Evolutionary conservation across 2,329 filamentous ascomycete genomes (phyloP), one percentile per base, ranked within the genome.

Genomic region (Celoporthe dispersa): DNA sequence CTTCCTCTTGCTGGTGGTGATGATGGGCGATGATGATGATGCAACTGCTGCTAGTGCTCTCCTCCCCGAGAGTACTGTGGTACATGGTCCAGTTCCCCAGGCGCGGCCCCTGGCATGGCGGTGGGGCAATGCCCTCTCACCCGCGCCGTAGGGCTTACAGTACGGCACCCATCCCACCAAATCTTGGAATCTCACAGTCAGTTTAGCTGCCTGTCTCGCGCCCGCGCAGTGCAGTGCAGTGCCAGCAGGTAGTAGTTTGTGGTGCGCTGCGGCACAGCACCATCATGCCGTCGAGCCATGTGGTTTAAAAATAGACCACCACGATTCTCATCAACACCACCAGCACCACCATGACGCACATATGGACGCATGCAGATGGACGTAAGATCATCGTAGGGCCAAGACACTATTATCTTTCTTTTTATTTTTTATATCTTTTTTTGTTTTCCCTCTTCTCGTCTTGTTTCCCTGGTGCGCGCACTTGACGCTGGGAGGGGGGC

Each of bases 161-260:
- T 28, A 28, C 14, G 16, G 53, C 3, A 28, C 2, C 12, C 53
- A 48, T 48, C 19, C 44, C 44, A 19, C 44, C 5, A 48, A 48
- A 48, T 48, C 44, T 48, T 53, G 31, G 44, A 25, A 63, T 16
- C 39, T 31, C 61, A 57, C 61, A 39, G 44, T 19, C 44, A 48
- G 44, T 48, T 48, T 8, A 1, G 6, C 19, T n/a, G 37, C 35
- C 55, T 41, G 35, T 64, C 57, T 59, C 28, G 35, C 59, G 51
- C 48, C 28, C 66, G 66, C 68, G 48, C 64, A 60, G 68, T 35
- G 55, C 64, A 35, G 44, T n/a, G 44, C 19, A n/a, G 44, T 48
- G n/a, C n/a, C n/a, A n/a, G n/a, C n/a, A n/a, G n/a, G n/a, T 22
- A 6, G 3, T 48, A 48, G 19, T n/a, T 7, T 48, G 41, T 48